Evolutionary conservation across 2,329 filamentous ascomycete genomes (phyloP).

Genomic region (Botryotinia calthae): DNA sequence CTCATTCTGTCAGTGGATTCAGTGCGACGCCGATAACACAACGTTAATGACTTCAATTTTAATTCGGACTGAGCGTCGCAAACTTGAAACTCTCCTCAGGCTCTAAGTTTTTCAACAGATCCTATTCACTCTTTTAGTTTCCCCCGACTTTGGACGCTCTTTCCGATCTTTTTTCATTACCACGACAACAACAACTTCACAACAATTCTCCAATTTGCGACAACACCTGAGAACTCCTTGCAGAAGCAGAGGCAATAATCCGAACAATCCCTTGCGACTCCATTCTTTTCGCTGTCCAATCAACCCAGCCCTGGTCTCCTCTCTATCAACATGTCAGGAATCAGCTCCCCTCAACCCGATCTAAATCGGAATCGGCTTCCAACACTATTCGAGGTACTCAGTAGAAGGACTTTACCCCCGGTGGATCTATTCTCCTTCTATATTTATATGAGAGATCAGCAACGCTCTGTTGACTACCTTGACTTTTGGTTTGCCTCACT

Average conservation of each 20-base stretch:
- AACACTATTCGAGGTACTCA: conserved; percentile 93
- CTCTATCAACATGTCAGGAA: conserved; percentile 30
- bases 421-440: conserved; percentile 99
- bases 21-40: conserved; percentile 15
- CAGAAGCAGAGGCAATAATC: conserved; percentile 2
- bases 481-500: conserved; percentile 76
- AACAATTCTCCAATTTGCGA: conserved; percentile 3
- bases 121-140: conserved; percentile 13
- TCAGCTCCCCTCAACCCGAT: conserved; percentile 56
- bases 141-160: not conserved
- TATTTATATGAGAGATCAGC: conserved; percentile 99
- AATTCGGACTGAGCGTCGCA: not conserved
- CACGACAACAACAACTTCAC: not conserved
- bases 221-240: conserved; percentile 14
- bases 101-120: conserved; percentile 1
- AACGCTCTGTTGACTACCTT: conserved; percentile 94
- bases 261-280: not conserved
- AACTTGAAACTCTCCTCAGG: not conserved
- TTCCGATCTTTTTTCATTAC: conserved; percentile 11
- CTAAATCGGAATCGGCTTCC: conserved; percentile 78
- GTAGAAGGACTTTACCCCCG: conserved; percentile 87
- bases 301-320: not conserved
- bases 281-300: not conserved
- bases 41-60: not conserved
- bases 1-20: not conserved